A percentile compares a stretch with the other conserved stretches of the same genome.
Evolutionary conservation across 306 rosid species (phyloP).

Genomic region (Mimosa pudica): DNA sequence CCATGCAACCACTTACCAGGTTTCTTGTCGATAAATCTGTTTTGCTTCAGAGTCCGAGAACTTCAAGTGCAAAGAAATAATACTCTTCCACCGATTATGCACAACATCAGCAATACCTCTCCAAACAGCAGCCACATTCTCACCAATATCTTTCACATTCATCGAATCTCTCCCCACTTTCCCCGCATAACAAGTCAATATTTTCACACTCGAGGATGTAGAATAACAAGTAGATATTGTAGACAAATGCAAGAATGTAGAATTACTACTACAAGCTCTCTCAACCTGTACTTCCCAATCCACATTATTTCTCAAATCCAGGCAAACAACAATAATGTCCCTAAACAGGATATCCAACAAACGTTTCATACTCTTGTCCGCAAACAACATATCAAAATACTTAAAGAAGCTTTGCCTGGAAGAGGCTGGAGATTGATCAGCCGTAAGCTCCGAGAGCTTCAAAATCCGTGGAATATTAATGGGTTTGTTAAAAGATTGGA

Average conservation of each 20-base stretch:
- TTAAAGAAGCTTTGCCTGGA: no score
- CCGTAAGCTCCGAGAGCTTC: no score
- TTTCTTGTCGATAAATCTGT: slow-evolving; percentile 56
- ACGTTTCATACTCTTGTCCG: no score
- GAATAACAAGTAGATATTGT: slow-evolving; percentile 13
- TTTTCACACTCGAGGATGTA: no score
- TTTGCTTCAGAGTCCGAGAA: slow-evolving; percentile 62
- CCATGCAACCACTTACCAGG: neutral
- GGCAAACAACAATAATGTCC: no score
- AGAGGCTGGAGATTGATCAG: no score
- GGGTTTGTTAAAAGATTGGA: no score
- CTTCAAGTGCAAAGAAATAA: slow-evolving; percentile 81
- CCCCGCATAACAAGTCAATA: slow-evolving; percentile 11
- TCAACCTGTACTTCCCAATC: slow-evolving; percentile 87
- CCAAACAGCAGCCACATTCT: slow-evolving; percentile 54
- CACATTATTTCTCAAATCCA: neutral
- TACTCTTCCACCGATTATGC: slow-evolving; percentile 70
- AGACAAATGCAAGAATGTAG: slow-evolving; percentile 56
- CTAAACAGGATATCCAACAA: no score
- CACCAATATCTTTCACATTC: slow-evolving; percentile 56
- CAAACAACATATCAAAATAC: no score
- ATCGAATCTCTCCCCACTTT: slow-evolving; percentile 61
- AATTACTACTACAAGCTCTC: slow-evolving; percentile 37
- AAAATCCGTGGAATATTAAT: no score
- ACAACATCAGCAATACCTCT: slow-evolving; percentile 59